Conservation (phyloP, 73 alveolate species). For the Paramecium tetraurelia region DNA sequence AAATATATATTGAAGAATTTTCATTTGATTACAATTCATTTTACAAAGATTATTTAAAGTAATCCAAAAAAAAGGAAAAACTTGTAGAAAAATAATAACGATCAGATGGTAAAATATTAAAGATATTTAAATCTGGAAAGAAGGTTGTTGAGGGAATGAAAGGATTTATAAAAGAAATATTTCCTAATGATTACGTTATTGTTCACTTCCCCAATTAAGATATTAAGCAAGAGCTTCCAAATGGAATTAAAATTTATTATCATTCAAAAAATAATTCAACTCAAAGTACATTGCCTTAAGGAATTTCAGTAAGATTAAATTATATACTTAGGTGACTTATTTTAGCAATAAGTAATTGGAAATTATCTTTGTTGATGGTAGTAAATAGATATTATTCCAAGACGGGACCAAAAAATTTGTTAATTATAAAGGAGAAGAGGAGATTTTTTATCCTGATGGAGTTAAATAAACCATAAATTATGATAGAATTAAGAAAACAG, state of each 20-base stretch:
- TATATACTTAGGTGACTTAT: not conserved
- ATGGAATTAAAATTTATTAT: not conserved
- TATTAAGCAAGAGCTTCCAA: not conserved
- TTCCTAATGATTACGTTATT: not conserved
- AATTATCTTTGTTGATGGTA: not conserved
- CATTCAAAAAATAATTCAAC: not conserved
- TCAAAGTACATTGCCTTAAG: not conserved
- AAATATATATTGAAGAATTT: not conserved
- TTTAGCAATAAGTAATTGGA: not conserved
- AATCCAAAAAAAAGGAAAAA: not conserved
- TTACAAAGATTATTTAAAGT: not conserved
- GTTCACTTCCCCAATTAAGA: not conserved
- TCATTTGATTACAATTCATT: not conserved
- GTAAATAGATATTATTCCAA: not conserved
- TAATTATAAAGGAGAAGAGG: not conserved
- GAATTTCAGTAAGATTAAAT: not conserved
- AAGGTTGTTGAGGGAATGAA: slow-evolving; percentile 6
- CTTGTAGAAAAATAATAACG: not conserved
- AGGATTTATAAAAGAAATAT: not conserved
- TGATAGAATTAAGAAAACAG: not conserved
- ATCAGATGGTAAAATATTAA: not conserved
- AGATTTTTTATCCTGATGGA: not conserved
- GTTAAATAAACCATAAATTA: not conserved
- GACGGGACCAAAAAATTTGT: not conserved
- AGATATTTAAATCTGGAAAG: not conserved